phyloP scores from a whole-genome alignment of 345 rosid species.

The Ceriops zippeliana region DNA sequence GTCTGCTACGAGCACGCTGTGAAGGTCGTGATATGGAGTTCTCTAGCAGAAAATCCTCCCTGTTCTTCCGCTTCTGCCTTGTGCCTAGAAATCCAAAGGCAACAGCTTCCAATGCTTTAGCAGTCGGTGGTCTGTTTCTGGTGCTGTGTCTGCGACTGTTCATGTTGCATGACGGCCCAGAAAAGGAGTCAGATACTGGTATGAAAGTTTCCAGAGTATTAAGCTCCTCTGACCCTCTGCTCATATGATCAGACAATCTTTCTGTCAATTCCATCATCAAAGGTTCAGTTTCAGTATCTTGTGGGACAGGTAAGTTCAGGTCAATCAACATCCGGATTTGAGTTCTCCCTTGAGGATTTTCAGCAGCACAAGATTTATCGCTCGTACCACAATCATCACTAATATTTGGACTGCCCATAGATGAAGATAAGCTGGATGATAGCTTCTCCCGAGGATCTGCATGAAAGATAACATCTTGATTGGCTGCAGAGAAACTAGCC shows the following conservation, averaged over 20 bases:
- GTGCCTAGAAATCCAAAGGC: slow-evolving; percentile 40
- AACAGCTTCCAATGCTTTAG: slow-evolving; percentile 60
- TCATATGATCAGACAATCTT: slow-evolving; percentile 7
- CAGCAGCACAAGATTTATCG: slow-evolving; percentile 12
- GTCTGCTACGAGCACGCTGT: slow-evolving; percentile 17
- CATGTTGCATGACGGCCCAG: slow-evolving; percentile 24
- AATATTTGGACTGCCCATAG: slow-evolving; percentile 33
- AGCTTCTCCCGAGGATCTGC: slow-evolving; percentile 28
- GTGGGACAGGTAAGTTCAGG: slow-evolving; percentile 47
- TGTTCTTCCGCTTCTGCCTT: slow-evolving; percentile 35
- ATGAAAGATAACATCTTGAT: slow-evolving; percentile 30
- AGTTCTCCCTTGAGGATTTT: slow-evolving; percentile 26
- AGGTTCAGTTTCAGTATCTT: slow-evolving; percentile 31
- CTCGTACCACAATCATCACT: slow-evolving; percentile 26
- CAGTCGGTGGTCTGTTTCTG: slow-evolving; percentile 46
- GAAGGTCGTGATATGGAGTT: slow-evolving; percentile 20
- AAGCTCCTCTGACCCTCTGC: slow-evolving; percentile 9
- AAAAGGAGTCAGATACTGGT: slow-evolving; percentile 1
- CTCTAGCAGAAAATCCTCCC: slow-evolving; percentile 10
- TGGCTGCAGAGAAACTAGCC: slow-evolving; percentile 25
- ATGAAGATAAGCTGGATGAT: slow-evolving; percentile 40
- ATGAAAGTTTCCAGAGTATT: background rate
- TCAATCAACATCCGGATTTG: slow-evolving; percentile 40
- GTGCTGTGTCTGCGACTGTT: slow-evolving; percentile 48
- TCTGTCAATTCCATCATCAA: slow-evolving; percentile 14